Conservation (phyloP, 2,329 filamentous ascomycete genomes). For the Fusarium mundagurra region DNA sequence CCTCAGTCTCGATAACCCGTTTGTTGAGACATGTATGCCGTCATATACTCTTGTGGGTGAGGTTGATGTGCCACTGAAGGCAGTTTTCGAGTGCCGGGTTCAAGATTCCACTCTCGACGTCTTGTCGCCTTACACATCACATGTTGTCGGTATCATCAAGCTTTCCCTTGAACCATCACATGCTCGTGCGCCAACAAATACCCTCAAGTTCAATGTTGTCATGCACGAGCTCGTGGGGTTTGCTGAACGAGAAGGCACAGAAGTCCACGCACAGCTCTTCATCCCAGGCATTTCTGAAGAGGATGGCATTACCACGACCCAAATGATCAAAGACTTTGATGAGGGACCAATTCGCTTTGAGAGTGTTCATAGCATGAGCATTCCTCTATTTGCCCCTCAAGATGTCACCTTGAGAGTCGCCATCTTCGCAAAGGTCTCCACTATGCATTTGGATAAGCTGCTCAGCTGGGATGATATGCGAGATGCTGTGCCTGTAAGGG, state of each 20-base stretch:
- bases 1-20: conserved; percentile 91
- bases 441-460: conserved; percentile 96
- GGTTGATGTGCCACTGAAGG: conserved; percentile 88
- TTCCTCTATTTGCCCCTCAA: conserved; percentile 77
- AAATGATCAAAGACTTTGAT: conserved; percentile 93
- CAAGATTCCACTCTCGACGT: conserved; percentile 95
- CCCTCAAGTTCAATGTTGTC: conserved; percentile 96
- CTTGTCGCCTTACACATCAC: conserved; percentile 89
- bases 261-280: conserved; percentile 97
- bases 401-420: conserved; percentile 84
- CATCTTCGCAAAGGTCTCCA: conserved; percentile 89
- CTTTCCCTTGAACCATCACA: conserved; percentile 93
- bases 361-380: conserved; percentile 97
- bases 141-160: conserved; percentile 89
- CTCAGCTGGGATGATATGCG: conserved; percentile 99
- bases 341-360: conserved; percentile 93
- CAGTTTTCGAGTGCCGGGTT: conserved; percentile 93
- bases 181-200: conserved; percentile 89
- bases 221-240: conserved; percentile 98
- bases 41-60: conserved; percentile 94
- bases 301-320: conserved; percentile 91
- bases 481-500: conserved; percentile 71
- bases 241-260: conserved; percentile 91
- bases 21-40: conserved; percentile 89
- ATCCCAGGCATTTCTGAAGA: conserved; percentile 90